A percentile compares a stretch with the other conserved stretches of the same genome.
Evolutionary conservation across 306 rosid genomes (phyloP).

Genomic region (Ammopiptanthus mongolicus): DNA sequence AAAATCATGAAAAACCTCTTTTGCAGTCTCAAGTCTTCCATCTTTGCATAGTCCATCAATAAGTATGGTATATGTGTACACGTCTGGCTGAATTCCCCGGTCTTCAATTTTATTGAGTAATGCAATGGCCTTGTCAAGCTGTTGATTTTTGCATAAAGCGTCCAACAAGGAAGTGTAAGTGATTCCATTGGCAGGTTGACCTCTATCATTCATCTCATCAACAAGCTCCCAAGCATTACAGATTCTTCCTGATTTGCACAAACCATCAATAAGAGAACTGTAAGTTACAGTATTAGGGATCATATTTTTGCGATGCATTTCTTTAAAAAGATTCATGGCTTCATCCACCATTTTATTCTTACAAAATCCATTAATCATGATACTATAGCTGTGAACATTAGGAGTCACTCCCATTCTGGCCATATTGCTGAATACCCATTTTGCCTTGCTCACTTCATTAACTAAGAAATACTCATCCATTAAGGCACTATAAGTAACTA

Average conservation of each 20-base stretch:
- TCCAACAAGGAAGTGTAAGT: neutral
- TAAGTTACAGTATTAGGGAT: neutral
- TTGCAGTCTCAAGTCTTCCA: neutral
- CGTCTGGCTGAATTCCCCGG: neutral
- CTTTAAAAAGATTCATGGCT: neutral
- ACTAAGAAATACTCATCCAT: too few relatives aligned
- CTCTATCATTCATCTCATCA: neutral
- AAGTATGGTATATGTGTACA: neutral
- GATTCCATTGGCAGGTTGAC: neutral
- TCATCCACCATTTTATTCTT: slow-evolving; percentile 7
- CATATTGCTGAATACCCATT: neutral
- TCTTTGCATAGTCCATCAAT: neutral
- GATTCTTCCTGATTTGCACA: neutral
- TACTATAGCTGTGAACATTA: neutral
- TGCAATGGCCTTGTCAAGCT: neutral
- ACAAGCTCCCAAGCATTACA: neutral
- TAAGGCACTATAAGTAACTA: too few relatives aligned
- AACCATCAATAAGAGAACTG: neutral
- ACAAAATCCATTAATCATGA: neutral
- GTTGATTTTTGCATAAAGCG: neutral
- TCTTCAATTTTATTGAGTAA: neutral
- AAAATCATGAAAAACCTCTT: neutral
- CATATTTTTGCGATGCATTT: neutral
- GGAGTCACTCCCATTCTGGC: neutral
- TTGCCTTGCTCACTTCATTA: too few relatives aligned